Conservation (phyloP, 805 yeast genomes). For the Kockiozyma suomiensis region DNA sequence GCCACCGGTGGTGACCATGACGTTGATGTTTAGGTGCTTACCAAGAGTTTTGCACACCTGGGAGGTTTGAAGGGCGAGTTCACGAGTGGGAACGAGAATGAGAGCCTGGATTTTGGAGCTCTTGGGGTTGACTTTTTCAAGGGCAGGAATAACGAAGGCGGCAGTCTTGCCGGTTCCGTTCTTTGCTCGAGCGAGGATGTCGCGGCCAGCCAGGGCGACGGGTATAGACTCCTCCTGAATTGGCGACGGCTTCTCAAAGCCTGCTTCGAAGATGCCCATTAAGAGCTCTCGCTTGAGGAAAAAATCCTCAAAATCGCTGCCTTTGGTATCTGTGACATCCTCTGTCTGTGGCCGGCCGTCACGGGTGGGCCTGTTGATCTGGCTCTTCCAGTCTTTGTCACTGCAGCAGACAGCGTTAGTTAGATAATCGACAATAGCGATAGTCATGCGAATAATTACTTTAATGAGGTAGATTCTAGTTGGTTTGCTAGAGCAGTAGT, state of each 20-base stretch:
- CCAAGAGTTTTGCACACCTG: conserved; percentile 96
- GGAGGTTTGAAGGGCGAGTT: conserved; percentile 94
- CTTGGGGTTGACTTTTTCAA: conserved; percentile 86
- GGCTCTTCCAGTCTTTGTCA: conserved; percentile 67
- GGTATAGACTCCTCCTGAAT: conserved; percentile 98
- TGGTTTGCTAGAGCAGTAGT: conserved; percentile 30
- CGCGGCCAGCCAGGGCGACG: conserved; percentile 92
- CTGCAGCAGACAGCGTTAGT: background rate
- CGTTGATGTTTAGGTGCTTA: conserved; percentile 78
- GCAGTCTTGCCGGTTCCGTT: conserved; percentile 99
- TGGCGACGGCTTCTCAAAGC: conserved; percentile 97
- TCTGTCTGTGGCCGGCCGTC: conserved; percentile 91
- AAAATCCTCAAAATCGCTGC: conserved; percentile 89
- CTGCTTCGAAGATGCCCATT: conserved; percentile 99
- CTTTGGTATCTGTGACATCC: conserved; percentile 90
- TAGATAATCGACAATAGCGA: background rate
- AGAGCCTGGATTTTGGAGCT: conserved; percentile 84
- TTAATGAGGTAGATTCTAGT: conserved; percentile 22
- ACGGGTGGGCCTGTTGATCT: conserved; percentile 73
- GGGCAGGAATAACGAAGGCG: conserved; percentile 90
- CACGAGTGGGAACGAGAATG: conserved; percentile 96
- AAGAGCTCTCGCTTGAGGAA: conserved; percentile 86
- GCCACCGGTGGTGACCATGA: conserved; percentile 99
- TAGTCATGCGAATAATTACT: conserved; percentile 8
- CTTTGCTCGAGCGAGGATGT: conserved; percentile 94